A percentile compares a stretch with the other conserved stretches of the same genome.
Conservation (phyloP, 331 rosid genomes). For the Quercus phellos region DNA sequence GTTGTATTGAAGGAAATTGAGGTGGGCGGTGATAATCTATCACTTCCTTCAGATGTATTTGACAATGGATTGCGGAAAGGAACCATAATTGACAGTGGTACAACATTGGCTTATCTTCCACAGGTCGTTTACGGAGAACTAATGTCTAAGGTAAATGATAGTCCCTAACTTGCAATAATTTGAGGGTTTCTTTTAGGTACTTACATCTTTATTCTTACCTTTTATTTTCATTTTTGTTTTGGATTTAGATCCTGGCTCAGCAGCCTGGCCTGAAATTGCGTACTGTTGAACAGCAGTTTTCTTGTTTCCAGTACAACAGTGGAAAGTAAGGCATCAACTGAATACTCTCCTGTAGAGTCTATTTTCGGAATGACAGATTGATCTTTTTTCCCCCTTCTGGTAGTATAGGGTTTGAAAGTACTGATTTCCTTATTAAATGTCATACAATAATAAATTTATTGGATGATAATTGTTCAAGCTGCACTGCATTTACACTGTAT, state of each 20-base stretch:
- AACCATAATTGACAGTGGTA: conserved; percentile 88
- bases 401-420: not conserved
- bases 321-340: conserved; percentile 44
- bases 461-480: not conserved
- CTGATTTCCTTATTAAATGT: not conserved
- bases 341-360: conserved; percentile 17
- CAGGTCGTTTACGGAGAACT: conserved; percentile 30
- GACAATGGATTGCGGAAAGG: conserved; percentile 40
- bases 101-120: conserved; percentile 90
- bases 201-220: not conserved
- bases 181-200: not conserved
- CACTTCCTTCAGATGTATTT: conserved; percentile 53
- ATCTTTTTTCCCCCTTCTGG: not conserved
- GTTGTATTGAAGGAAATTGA: conserved; percentile 62
- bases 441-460: not conserved
- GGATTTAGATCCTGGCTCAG: conserved; percentile 38
- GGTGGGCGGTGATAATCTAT: conserved; percentile 49
- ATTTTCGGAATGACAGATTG: not conserved
- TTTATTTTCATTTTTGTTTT: not conserved
- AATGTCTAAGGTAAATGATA: conserved; percentile 38
- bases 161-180: conserved; percentile 9
- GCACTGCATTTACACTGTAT: not conserved
- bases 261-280: conserved; percentile 49
- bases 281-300: conserved; percentile 47
- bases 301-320: conserved; percentile 48